Evolutionary conservation across 495 filamentous ascomycete genomes (phyloP).

Genomic region (Daldinia caldariorum): DNA sequence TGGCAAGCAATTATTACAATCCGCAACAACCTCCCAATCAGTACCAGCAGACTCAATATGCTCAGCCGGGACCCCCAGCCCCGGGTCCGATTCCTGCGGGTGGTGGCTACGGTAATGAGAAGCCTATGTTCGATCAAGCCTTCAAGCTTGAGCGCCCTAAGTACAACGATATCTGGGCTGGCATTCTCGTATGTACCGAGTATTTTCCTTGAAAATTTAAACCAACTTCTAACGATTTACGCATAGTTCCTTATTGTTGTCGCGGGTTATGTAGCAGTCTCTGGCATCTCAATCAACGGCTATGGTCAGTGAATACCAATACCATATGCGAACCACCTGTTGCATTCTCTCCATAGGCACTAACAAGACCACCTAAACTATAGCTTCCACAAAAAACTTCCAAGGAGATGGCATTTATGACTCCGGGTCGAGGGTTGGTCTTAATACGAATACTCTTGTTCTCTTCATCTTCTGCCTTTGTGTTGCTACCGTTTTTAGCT

Average conservation of each 20-base stretch:
- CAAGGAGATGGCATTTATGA: conserved; percentile 80
- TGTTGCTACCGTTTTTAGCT: conserved; percentile 77
- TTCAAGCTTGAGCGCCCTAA: conserved; percentile 86
- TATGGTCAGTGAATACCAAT: conserved; percentile 62
- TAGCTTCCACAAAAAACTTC: conserved; percentile 66
- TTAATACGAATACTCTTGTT: conserved; percentile 86
- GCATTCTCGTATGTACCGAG: conserved; percentile 71
- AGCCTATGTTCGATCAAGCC: conserved; percentile 76
- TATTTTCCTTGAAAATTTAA: background rate
- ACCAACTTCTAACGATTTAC: conserved; percentile 5
- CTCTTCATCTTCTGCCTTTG: conserved; percentile 81
- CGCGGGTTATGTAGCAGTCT: conserved; percentile 79
- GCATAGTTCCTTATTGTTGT: conserved; percentile 74
- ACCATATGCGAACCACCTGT: background rate
- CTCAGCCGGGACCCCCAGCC: conserved; percentile 26
- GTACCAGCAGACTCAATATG: conserved; percentile 34
- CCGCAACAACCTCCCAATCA: conserved; percentile 28
- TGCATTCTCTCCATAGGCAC: background rate
- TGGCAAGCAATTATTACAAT: conserved; percentile 45
- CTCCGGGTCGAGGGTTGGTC: conserved; percentile 69
- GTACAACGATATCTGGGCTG: conserved; percentile 90
- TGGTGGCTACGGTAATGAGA: conserved; percentile 47
- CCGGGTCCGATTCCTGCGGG: conserved; percentile 34
- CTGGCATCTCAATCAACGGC: conserved; percentile 77
- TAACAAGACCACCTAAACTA: conserved; percentile 4